These are phyloP conservation scores for Friedmanniomyces simplex DNA, from an alignment of 495 filamentous ascomycete species.

Conservation along the genomic window DNA sequence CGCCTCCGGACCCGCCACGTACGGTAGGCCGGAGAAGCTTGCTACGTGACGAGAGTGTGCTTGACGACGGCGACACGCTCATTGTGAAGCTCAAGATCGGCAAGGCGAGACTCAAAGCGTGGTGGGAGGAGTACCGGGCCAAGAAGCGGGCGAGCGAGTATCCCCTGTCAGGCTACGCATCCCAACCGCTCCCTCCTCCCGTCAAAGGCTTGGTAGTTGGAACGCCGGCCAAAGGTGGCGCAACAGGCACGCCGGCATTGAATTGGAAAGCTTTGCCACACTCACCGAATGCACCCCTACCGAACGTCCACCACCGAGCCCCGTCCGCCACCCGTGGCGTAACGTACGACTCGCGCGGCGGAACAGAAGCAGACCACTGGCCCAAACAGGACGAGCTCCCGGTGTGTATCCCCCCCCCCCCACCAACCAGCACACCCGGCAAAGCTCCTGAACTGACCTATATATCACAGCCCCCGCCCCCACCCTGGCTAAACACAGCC, in stretches of 20 bases:
- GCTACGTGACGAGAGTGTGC: slow-evolving; percentile 56
- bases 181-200: slow-evolving; percentile 10
- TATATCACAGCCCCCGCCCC: slow-evolving; percentile 54
- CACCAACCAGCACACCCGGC: too few species aligned
- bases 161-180: slow-evolving; percentile 19
- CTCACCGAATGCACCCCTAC: slow-evolving; percentile 15
- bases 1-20: slow-evolving; percentile 56
- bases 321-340: slow-evolving; percentile 17
- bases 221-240: slow-evolving; percentile 34
- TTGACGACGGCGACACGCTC: slow-evolving; percentile 53
- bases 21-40: slow-evolving; percentile 47
- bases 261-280: slow-evolving; percentile 20
- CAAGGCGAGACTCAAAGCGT: slow-evolving; percentile 10
- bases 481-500: slow-evolving; percentile 63
- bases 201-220: not conserved
- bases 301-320: slow-evolving; percentile 11
- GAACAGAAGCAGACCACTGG: slow-evolving; percentile 4
- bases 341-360: slow-evolving; percentile 17
- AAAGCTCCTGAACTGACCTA: slow-evolving; percentile 14
- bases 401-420: slow-evolving; percentile 18
- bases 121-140: slow-evolving; percentile 51
- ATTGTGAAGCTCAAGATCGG: slow-evolving; percentile 63
- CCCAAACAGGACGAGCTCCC: slow-evolving; percentile 16
- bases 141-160: slow-evolving; percentile 41
- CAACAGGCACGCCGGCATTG: slow-evolving; percentile 51